Percentiles rank a stretch among this genome's conserved stretches.
These are phyloP conservation scores for Claviceps sp. DNA, from an alignment of 2,329 filamentous ascomycete species.

Conservation along the genomic window DNA sequence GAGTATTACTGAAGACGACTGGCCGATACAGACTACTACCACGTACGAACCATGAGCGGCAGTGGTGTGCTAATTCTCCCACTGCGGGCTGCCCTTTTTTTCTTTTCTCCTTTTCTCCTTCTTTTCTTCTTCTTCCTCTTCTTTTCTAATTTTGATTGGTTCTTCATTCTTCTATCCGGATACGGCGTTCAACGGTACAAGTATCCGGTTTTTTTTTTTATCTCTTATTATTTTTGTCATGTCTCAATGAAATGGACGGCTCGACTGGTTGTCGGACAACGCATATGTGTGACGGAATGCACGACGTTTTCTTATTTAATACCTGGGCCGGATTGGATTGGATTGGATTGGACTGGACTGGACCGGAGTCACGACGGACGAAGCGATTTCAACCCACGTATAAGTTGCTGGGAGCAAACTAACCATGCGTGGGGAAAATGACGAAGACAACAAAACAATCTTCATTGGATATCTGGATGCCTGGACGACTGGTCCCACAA, in stretches of 20 bases:
- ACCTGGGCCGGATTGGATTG: not conserved
- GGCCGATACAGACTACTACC: constrained; percentile 49
- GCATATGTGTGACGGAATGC: not conserved
- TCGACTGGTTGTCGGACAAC: not conserved
- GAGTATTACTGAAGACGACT: constrained; percentile 97
- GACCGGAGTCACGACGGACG: not conserved
- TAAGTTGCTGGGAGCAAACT: not conserved
- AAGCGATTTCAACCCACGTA: not conserved
- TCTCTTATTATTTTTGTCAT: constrained; percentile 5
- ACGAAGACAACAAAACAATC: not conserved
- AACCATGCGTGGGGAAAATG: not conserved
- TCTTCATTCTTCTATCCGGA: not conserved
- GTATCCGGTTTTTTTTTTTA: constrained; percentile 9
- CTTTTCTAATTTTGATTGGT: not conserved
- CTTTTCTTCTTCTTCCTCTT: constrained; percentile 1
- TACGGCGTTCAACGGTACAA: constrained; percentile 13
- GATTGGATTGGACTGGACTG: too few species aligned
- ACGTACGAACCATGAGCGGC: constrained; percentile 23
- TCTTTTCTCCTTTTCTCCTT: not conserved
- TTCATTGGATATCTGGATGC: not conserved
- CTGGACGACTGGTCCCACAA: not conserved
- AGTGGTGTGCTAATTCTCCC: not conserved
- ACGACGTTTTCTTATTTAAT: not conserved
- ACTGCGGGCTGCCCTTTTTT: not conserved
- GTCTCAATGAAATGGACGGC: not conserved